Conservation (phyloP, 108 stramenopile genomes). For the Skeletonema marinoi region DNA sequence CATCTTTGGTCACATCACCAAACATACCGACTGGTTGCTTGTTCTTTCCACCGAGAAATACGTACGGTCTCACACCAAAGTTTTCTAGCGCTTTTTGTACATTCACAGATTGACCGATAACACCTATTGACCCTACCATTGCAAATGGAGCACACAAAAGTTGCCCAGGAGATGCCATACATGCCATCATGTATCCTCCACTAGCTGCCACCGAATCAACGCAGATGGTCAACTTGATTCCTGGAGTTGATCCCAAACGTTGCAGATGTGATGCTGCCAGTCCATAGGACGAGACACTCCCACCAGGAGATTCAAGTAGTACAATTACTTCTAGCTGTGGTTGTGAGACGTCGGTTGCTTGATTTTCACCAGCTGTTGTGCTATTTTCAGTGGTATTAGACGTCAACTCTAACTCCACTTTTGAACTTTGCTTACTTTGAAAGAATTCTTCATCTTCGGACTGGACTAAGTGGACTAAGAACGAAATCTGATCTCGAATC, state of each 20-base stretch:
- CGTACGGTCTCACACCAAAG: constrained; percentile 66
- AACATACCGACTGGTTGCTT: constrained; percentile 80
- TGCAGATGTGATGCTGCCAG: constrained; percentile 73
- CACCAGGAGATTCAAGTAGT: constrained; percentile 80
- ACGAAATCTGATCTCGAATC: constrained; percentile 75
- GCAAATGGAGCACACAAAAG: constrained; percentile 82
- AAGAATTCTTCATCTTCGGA: constrained; percentile 22
- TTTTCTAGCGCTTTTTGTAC: constrained; percentile 62
- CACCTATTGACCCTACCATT: constrained; percentile 82
- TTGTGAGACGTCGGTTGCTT: neutral
- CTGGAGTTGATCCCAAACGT: constrained; percentile 62
- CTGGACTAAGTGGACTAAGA: constrained; percentile 48
- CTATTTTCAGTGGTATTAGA: neutral
- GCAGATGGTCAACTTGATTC: constrained; percentile 69
- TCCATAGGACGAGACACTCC: constrained; percentile 73
- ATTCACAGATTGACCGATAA: constrained; percentile 74
- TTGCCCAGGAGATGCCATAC: constrained; percentile 66
- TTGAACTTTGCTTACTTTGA: neutral
- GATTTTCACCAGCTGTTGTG: neutral
- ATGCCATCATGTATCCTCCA: constrained; percentile 88
- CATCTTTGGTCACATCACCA: constrained; percentile 79
- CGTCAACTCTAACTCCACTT: neutral
- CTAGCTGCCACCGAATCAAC: constrained; percentile 72
- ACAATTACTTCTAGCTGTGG: constrained; percentile 64
- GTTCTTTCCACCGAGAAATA: constrained; percentile 78